Evolutionary conservation across 305 asterid genomes (phyloP).

Genomic region (Caryopteris hybrid): DNA sequence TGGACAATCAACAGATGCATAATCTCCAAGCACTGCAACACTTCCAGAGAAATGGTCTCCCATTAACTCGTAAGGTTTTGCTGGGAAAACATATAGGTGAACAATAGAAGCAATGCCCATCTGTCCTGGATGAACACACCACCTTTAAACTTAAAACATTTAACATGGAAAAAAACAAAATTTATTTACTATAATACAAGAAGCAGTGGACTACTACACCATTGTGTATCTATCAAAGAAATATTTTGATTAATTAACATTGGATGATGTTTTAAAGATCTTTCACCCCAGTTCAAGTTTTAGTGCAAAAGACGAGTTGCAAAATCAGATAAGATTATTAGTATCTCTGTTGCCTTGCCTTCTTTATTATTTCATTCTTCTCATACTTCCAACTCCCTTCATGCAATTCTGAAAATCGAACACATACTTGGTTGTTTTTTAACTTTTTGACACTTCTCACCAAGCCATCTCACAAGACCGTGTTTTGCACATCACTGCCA

Average conservation of each 20-base stretch:
- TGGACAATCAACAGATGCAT: constrained; percentile 87
- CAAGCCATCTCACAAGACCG: not conserved
- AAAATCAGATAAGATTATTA: too few relatives aligned
- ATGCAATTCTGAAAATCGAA: not conserved
- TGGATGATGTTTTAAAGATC: too few relatives aligned
- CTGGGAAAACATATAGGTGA: constrained; percentile 96
- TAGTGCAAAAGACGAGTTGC: too few relatives aligned
- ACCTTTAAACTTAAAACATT: constrained; percentile 38
- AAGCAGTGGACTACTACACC: not conserved
- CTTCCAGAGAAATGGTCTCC: constrained; percentile 77
- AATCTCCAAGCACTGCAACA: constrained; percentile 93
- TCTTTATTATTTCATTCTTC: not conserved
- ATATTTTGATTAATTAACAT: too few relatives aligned
- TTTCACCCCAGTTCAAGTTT: too few relatives aligned
- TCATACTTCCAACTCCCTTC: not conserved
- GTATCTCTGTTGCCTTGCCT: not conserved
- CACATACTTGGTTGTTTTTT: not conserved
- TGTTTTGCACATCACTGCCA: not conserved
- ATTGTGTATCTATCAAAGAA: not conserved
- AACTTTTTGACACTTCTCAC: not conserved
- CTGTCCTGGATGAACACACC: constrained; percentile 89
- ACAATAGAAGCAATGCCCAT: constrained; percentile 93
- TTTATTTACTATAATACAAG: not conserved
- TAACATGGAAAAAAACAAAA: constrained; percentile 4
- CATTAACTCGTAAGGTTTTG: constrained; percentile 91